These are phyloP conservation scores for Plenodomus lindquistii DNA, from an alignment of 2,329 filamentous ascomycete genomes.

Conservation along the genomic window DNA sequence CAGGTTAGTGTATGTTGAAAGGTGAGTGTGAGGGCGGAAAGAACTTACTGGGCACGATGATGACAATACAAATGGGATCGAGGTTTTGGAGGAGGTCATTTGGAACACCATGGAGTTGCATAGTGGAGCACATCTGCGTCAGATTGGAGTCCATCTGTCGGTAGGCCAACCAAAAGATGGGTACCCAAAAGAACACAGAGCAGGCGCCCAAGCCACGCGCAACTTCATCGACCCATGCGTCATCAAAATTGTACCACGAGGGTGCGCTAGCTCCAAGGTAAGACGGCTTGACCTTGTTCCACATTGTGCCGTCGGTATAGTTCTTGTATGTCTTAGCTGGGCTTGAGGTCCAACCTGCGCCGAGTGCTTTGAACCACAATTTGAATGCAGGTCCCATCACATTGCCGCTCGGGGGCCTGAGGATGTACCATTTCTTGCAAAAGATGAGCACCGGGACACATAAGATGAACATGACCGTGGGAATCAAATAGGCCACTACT, in stretches of 20 bases:
- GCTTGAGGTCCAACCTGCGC: slow-evolving; percentile 61
- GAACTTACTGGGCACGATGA: slow-evolving; percentile 64
- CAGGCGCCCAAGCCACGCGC: slow-evolving; percentile 59
- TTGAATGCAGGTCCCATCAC: slow-evolving; percentile 67
- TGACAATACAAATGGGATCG: slow-evolving; percentile 73
- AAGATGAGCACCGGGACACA: slow-evolving; percentile 63
- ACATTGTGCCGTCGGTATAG: slow-evolving; percentile 61
- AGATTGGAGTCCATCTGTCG: slow-evolving; percentile 70
- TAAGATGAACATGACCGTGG: slow-evolving; percentile 65
- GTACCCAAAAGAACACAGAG: slow-evolving; percentile 61
- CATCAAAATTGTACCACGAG: slow-evolving; percentile 76
- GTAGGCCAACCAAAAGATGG: slow-evolving; percentile 69
- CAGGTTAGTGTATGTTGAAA: slow-evolving; percentile 60
- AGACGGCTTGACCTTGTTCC: slow-evolving; percentile 69
- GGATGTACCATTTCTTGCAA: slow-evolving; percentile 64
- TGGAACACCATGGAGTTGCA: slow-evolving; percentile 71
- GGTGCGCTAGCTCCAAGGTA: slow-evolving; percentile 61
- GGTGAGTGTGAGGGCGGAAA: slow-evolving; percentile 57
- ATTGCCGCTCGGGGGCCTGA: slow-evolving; percentile 67
- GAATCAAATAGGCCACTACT: slow-evolving; percentile 70
- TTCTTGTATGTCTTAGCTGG: slow-evolving; percentile 60
- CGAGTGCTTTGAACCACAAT: slow-evolving; percentile 51
- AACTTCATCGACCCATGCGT: slow-evolving; percentile 81
- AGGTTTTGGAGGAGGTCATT: slow-evolving; percentile 79
- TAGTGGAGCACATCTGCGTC: slow-evolving; percentile 65